Base-by-base conservation (phyloP, 345 rosid genomes). In the Conringia planisiliqua region DNA sequence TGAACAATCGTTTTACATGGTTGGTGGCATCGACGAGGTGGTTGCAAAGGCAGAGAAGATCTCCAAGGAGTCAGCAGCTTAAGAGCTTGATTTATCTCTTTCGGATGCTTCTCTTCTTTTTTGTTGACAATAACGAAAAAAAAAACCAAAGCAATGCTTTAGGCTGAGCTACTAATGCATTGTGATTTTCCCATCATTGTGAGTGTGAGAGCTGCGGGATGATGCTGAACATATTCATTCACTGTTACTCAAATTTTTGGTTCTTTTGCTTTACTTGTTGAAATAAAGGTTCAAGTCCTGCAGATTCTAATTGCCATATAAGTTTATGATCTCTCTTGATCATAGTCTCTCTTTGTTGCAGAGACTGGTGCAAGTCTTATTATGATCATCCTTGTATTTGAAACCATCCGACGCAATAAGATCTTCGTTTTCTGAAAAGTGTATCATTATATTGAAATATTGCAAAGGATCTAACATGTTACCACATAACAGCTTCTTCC, bases 1-100 rank as follows among this genome's bases (percentile, higher is more conserved):
- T 10, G 87, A 86, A 52, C 87, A 87, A 52, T 80, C 88, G 6
- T 87, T 87, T 69, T 87, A 87, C 75, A 87, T 87, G 91, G 89
- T 87, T 44, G 87, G 87, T 8, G 87, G 89, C 29, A 84, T 87
- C 6, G 84, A 85, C 2, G 87, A 85, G 50, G 90, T 83, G 18
- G 77, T 86, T 71, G 82, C 88, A 9, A 86, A 84, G 48, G 83
- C 80, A 20, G 78, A 76, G 83, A 80, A 76, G 64, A 79, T 79
- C 47, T 16, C 81, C 3, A 78, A 64, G 68, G 81, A 78, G 43
- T 4, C 82, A 33, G 78, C 81, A 39, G 81, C 81, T 50, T 78
- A 78, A 26, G 72, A 5, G 51, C 29, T 48, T 50, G 12, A 29
- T 50, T 30, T 30, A 14, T 43, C 58, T 61, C 59, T 32, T 62